Conservation (phyloP, 768 basidiomycete species). For the Clitopilus hobsonii region DNA sequence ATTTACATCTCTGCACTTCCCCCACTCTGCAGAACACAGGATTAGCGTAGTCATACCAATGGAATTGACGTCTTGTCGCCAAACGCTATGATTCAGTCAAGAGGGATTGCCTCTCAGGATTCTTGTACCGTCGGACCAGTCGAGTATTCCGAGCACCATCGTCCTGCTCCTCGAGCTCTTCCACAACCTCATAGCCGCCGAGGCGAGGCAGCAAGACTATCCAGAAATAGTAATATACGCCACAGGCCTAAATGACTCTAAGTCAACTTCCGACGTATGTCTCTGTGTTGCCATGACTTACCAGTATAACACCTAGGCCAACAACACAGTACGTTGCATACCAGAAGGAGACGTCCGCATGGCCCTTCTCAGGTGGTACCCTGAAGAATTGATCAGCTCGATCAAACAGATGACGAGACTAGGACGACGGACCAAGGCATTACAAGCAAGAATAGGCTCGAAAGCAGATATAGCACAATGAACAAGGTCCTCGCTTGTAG, state of each 20-base stretch:
- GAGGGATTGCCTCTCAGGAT: conserved; percentile 6
- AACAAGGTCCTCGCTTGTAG: conserved; percentile 21
- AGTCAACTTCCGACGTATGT: background rate
- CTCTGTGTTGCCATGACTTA: conserved; percentile 8
- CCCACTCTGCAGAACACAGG: conserved; percentile 2
- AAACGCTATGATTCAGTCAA: conserved; percentile 3
- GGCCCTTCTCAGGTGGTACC: conserved; percentile 30
- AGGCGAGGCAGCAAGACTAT: conserved; percentile 36
- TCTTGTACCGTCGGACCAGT: conserved; percentile 28
- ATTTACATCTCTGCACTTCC: background rate
- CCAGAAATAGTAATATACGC: conserved; percentile 36
- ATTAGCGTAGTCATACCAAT: background rate
- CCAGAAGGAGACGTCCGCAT: conserved; percentile 34
- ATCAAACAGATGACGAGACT: background rate
- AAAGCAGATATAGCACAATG: conserved; percentile 20
- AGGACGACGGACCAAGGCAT: conserved; percentile 23
- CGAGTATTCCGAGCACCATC: conserved; percentile 28
- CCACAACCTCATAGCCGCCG: conserved; percentile 41
- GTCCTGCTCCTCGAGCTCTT: conserved; percentile 38
- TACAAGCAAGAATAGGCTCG: conserved; percentile 23
- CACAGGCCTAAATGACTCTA: conserved; percentile 19
- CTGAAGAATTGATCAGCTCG: conserved; percentile 9
- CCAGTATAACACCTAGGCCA: conserved; percentile 20
- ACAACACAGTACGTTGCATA: conserved; percentile 34
- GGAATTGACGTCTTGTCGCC: too few species aligned